phyloP scores from a whole-genome alignment of 768 basidiomycete species.

The Cubamyces sp. region DNA sequence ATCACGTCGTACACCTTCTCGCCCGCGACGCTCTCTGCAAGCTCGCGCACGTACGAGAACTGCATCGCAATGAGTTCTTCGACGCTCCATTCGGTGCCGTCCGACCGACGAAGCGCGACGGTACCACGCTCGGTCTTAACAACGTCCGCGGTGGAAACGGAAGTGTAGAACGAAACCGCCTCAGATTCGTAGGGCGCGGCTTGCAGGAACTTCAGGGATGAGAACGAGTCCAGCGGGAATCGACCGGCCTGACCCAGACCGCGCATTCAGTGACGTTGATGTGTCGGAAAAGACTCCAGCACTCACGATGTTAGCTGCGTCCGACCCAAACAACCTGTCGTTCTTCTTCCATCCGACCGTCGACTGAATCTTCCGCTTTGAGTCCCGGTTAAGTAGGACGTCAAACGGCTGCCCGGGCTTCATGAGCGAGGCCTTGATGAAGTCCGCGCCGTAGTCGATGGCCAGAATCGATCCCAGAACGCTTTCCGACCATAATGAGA shows the following conservation, averaged over 20 bases:
- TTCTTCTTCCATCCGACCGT: conserved; percentile 91
- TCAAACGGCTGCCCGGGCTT: conserved; percentile 71
- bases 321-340: conserved; percentile 87
- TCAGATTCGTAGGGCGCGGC: conserved; percentile 68
- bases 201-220: conserved; percentile 82
- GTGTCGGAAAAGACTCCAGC: neutral
- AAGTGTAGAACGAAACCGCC: conserved; percentile 54
- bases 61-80: conserved; percentile 97
- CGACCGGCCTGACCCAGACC: conserved; percentile 71
- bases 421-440: conserved; percentile 89
- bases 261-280: neutral
- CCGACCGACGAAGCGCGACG: conserved; percentile 59
- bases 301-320: conserved; percentile 87
- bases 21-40: conserved; percentile 76
- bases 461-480: conserved; percentile 78
- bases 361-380: conserved; percentile 92
- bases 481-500: conserved; percentile 25
- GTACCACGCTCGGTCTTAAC: conserved; percentile 61
- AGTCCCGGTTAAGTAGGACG: conserved; percentile 94
- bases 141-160: conserved; percentile 37
- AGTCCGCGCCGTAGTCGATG: conserved; percentile 98
- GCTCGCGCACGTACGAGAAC: conserved; percentile 83
- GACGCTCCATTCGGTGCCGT: conserved; percentile 72
- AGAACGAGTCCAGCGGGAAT: conserved; percentile 87
- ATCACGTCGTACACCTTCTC: conserved; percentile 86